phyloP scores from a whole-genome alignment of 176 grass and related monocot genomes.

The Aegilops bicornis region DNA sequence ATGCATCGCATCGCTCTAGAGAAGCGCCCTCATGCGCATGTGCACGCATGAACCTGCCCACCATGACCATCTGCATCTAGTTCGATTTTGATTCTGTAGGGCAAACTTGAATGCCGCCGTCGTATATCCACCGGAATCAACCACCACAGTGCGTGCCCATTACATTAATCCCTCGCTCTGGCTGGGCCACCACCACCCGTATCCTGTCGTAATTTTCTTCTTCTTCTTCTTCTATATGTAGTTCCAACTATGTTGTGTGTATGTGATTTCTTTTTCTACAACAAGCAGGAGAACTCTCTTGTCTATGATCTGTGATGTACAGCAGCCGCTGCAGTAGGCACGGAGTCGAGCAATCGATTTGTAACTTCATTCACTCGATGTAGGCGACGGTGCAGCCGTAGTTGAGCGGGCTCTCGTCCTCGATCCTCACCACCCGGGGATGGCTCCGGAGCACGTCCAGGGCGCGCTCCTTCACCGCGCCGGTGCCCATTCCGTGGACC shows the following conservation, averaged over 20 bases:
- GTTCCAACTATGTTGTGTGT: too few species aligned
- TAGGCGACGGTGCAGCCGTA: conserved; percentile 76
- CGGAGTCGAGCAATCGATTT: too few species aligned
- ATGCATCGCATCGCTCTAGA: not conserved
- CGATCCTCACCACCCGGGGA: conserved; percentile 58
- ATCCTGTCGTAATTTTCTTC: not conserved
- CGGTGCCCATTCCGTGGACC: conserved; percentile 66
- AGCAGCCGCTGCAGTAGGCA: too few species aligned
- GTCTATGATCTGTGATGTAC: not conserved
- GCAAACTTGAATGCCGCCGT: not conserved
- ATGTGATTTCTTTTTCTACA: too few species aligned
- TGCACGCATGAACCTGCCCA: not conserved
- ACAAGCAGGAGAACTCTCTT: not conserved
- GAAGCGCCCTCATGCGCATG: not conserved
- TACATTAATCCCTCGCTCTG: not conserved
- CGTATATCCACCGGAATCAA: conserved; percentile 8
- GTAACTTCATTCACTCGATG: conserved; percentile 41
- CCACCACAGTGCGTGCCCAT: not conserved
- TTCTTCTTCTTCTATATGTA: too few species aligned
- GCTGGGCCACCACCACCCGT: not conserved
- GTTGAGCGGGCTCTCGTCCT: conserved; percentile 66
- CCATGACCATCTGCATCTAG: too few species aligned
- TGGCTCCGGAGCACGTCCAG: conserved; percentile 51
- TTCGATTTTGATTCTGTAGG: not conserved
- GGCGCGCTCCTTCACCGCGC: conserved; percentile 52